Base-by-base conservation (phyloP, 106 monocot genomes). In the Cymbidium sinense region DNA sequence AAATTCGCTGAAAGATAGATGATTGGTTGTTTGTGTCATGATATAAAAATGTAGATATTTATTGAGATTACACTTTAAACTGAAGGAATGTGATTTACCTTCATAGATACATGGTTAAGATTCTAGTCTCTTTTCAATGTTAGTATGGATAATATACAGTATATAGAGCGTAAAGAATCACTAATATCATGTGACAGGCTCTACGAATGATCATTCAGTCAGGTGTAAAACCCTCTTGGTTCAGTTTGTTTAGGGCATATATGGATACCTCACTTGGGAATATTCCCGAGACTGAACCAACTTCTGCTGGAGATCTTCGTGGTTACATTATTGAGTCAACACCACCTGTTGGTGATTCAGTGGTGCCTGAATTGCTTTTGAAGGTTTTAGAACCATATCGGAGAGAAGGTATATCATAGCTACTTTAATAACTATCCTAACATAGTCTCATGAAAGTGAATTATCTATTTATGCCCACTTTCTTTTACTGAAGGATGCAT, bases 181-280 rank as follows among this genome's bases (percentile, higher is more conserved):
- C 67, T 67, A 25, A 58, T 58, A 33, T 17, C 33, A 33, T 67
- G 31, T 39, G 77, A 36, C 85, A 99, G 99, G 99, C 95, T 70
- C 79, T 99, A 50, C 88, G 95, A 2, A 95, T 93, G 90, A 89
- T 99, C 34, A 82, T 99, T 84, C 99, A 99, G 70, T 78, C 94
- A 65, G 99, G 99, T 64, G 92, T 99, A 36, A 99, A 95, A 80
- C 77, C 92, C 15, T 86, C 88, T 72, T 99, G 99, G 99, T 95
- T 99, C 82, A 82, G 81, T 76, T 75, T 80, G 70, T 78, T 39
- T 33, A 62, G 27, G 78, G 31, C 75, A 61, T 44, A 34, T 58
- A 75, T 19, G 31, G 91, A 93, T 50, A 43, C 50, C 4, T 64
- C 84, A 37, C 76, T 77, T 81, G 77, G 70, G 30, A 4, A 76